Base-by-base conservation (phyloP, 1,284 basidiomycete genomes). In the Papiliotrema fonsecae region DNA sequence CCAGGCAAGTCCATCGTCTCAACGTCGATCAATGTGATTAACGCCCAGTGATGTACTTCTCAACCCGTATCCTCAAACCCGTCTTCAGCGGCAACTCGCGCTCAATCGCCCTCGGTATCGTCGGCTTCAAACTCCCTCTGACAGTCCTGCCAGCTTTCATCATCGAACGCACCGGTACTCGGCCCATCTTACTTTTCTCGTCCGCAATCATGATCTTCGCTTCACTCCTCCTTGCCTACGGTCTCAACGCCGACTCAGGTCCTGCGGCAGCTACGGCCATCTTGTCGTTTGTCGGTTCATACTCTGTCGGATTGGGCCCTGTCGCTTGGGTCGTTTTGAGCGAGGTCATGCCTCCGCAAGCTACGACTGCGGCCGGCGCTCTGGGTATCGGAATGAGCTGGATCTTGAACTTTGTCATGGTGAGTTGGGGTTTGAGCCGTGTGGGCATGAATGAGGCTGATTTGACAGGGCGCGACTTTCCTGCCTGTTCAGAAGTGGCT, bases 141-240 rank as follows among this genome's bases (percentile, higher is more conserved):
- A 77, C 76, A 0, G 67, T 73, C 38, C 55, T 74, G 6, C 74
- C 76, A 6, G 72, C 75, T 5, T 69, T 70, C 49, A 57, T 77
- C 25, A 70, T 77, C 51, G 63, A 70, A 27, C 26, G 38, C 3
- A 21, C 27, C n/a, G 47, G 47, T 14, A 43, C 47, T 13, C 40
- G 41, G 16, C 47, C 47, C 18, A 49, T 28, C 52, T 21, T 49
- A 9, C 35, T 49, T 10, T 27, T 41, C 39, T 58, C 61, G 2
- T 51, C 54, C 1, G 7, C 19, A 2, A 2, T 50, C 39, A 60
- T 58, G 48, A 25, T 50, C n/a, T 24, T 57, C 3, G 52, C 47
- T 11, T 45, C 54, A 16, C 14, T 62, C 25, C 34, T 51, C 6
- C 47, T 67, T 6, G 62, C 52, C 0, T 42, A 51, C 6, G 57